phyloP scores from a whole-genome alignment of 345 rosid species.

The Euphorbia tirucalli region DNA sequence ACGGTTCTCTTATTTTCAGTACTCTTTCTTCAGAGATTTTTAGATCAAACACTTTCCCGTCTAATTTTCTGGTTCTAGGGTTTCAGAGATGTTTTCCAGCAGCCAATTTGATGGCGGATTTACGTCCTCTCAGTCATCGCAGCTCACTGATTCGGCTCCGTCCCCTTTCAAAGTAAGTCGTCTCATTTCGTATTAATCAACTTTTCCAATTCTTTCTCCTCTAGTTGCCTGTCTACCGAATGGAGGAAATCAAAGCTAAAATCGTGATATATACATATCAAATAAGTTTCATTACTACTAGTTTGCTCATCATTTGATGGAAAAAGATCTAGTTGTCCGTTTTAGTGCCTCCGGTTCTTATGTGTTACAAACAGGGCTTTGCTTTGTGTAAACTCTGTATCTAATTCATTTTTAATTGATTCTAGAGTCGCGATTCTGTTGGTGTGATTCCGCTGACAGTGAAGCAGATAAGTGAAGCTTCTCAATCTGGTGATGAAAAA shows the following conservation, averaged over 20 bases:
- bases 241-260: not conserved
- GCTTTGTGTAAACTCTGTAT: not conserved
- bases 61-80: constrained; percentile 6
- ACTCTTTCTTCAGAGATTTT: too few relatives aligned
- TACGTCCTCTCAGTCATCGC: constrained; percentile 63
- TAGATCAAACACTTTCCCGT: not conserved
- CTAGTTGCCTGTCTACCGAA: constrained; percentile 2
- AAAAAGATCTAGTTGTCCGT: not conserved
- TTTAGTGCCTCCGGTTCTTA: too few relatives aligned
- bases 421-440: constrained; percentile 61
- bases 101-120: constrained; percentile 77
- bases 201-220: not conserved
- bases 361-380: not conserved
- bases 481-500: constrained; percentile 73
- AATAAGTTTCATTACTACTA: not conserved
- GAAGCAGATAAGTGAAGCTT: constrained; percentile 79
- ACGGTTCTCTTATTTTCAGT: not conserved
- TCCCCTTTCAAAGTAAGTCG: constrained; percentile 50
- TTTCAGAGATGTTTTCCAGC: constrained; percentile 56
- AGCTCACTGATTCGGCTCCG: constrained; percentile 45
- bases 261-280: not conserved
- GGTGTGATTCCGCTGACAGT: constrained; percentile 74
- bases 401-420: not conserved
- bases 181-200: not conserved
- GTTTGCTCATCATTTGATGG: not conserved